Evolutionary conservation across 257 asterid species (phyloP), one percentile per base, ranked within the genome.

Genomic region (Cinchona pubescens): DNA sequence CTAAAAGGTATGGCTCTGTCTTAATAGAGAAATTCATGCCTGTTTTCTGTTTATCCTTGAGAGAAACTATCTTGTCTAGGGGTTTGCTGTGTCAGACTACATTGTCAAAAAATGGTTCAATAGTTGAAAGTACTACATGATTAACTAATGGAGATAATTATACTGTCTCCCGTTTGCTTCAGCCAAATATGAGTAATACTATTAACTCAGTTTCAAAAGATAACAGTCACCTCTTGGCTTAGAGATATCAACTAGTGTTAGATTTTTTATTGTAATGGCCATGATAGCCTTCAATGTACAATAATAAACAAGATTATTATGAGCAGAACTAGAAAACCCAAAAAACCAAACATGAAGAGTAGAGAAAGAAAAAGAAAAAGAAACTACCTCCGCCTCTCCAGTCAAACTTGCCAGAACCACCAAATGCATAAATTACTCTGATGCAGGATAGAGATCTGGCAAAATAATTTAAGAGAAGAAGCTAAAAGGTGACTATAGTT

Each of bases 1-100:
- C 96, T 59, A 90, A 92, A 85, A 92, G 97, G 97, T 92, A 82
- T 34, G 64, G 65, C n/a, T 72, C 7, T 53, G 21, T 27, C 58
- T 38, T 77, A 32, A 48, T 7, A 4, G 74, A 53, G 49, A 51
- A 70, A 53, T 35, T 23, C 23, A 13, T 62, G 38, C 32, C 16
- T 56, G 15, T 25, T 56, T 25, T n/a, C 2, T 25, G 25, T 56
- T 56, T n/a, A 25, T n/a, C 5, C 25, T n/a, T n/a, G 1, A 9
- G 15, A 34, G 53, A 55, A n/a, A 53, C 37, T 34, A 53, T 49
- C 38, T 71, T 53, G 27, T 12, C 66, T 13, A 15, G 7, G 48
- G 66, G 30, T 68, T 68, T 21, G 16, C 45, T 15, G 32, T 69
- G 18, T 45, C 6, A 38, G 29, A 49, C 42, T 69, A 42, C 53